These are phyloP conservation scores for Letharia columbiana DNA, from an alignment of 495 filamentous ascomycete species.

Conservation along the genomic window DNA sequence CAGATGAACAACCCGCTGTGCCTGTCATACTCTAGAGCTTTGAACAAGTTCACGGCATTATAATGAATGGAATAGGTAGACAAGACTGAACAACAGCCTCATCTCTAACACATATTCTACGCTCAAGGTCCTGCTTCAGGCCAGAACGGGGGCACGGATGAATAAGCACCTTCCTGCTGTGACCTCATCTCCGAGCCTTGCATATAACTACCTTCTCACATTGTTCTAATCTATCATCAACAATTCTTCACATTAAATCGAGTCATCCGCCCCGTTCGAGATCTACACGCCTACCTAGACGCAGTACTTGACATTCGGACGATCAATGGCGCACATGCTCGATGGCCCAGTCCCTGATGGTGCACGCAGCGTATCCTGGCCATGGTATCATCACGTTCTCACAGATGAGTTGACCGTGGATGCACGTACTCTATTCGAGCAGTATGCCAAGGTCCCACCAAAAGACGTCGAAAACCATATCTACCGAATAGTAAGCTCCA, in stretches of 20 bases:
- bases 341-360: conserved; percentile 23
- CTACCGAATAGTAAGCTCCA: conserved; percentile 22
- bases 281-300: background rate
- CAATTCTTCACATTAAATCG: background rate
- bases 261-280: background rate
- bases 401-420: conserved; percentile 20
- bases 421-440: conserved; percentile 24
- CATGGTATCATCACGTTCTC: conserved; percentile 26
- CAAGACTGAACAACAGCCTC: background rate
- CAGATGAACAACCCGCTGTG: too few species aligned
- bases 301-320: background rate
- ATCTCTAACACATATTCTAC: too few species aligned
- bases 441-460: conserved; percentile 25
- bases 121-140: background rate
- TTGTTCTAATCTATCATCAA: background rate
- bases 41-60: background rate
- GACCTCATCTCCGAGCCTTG: background rate
- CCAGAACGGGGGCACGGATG: background rate
- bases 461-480: conserved; percentile 23
- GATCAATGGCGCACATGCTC: conserved; percentile 24
- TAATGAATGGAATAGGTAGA: background rate
- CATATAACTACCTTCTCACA: background rate
- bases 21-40: background rate
- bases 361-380: conserved; percentile 25
- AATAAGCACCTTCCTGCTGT: background rate